These are phyloP conservation scores for Nepenthes mirabilis DNA, from an alignment of 148 eudicot genomes.

Conservation along the genomic window DNA sequence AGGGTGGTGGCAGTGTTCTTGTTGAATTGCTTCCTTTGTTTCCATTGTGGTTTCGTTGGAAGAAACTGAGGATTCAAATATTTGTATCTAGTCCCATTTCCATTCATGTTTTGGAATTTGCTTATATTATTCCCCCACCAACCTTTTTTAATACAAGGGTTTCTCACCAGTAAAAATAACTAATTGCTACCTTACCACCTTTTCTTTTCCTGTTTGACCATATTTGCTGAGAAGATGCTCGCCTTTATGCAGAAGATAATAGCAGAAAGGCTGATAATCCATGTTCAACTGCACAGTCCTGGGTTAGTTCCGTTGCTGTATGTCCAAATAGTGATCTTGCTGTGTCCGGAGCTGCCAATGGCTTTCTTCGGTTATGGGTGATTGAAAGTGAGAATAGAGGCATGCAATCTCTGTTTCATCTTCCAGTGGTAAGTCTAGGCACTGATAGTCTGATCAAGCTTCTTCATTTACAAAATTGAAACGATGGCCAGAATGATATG, in stretches of 20 bases:
- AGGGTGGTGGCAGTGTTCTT: no score
- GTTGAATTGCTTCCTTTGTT: no score
- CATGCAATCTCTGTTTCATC: slow-evolving; percentile 62
- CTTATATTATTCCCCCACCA: no score
- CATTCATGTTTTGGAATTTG: no score
- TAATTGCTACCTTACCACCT: background rate
- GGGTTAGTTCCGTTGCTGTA: slow-evolving; percentile 79
- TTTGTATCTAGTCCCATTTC: no score
- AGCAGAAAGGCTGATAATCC: slow-evolving; percentile 13
- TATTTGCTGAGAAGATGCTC: background rate
- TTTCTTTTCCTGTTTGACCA: background rate
- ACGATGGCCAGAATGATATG: no score
- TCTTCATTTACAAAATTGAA: background rate
- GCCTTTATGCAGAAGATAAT: slow-evolving; percentile 25
- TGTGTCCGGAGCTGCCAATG: slow-evolving; percentile 97
- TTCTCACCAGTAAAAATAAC: no score
- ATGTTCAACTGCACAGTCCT: slow-evolving; percentile 47
- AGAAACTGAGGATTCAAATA: no score
- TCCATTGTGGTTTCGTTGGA: no score
- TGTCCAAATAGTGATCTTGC: slow-evolving; percentile 93
- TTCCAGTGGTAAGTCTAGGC: slow-evolving; percentile 53
- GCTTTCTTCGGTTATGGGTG: slow-evolving; percentile 68
- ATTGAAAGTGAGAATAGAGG: slow-evolving; percentile 71
- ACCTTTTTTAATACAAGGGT: no score
- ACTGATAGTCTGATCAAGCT: background rate